A percentile compares a stretch with the other conserved stretches of the same genome.
Conservation (phyloP, 2,329 filamentous ascomycete species). For the Orbilia blumenaviensis region DNA sequence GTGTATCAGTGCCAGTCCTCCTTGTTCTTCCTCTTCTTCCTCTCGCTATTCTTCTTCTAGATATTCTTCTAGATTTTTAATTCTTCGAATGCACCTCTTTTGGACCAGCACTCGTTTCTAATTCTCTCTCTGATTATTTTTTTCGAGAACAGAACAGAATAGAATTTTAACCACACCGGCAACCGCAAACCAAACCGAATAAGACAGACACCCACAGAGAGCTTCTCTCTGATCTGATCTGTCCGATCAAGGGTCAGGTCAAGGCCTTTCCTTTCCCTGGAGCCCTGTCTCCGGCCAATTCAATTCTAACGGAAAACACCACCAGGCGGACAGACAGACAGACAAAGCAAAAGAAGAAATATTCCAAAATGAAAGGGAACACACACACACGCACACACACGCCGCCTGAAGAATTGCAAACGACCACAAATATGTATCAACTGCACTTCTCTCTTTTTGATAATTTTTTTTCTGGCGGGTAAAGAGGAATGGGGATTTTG, state of each 20-base stretch:
- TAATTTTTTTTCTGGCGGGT: not conserved
- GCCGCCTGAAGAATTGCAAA: conserved; percentile 4
- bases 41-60: too few relatives aligned
- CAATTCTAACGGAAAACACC: not conserved
- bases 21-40: too few relatives aligned
- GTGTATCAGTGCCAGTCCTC: too few relatives aligned
- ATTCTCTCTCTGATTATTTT: not conserved
- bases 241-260: conserved; percentile 3
- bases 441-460: not conserved
- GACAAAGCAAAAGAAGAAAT: not conserved
- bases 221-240: too few relatives aligned
- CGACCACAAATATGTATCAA: not conserved
- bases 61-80: too few relatives aligned
- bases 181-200: not conserved
- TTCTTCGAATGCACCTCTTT: conserved; percentile 23
- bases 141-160: not conserved
- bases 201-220: too few relatives aligned
- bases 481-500: not conserved
- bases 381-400: too few relatives aligned
- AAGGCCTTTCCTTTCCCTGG: not conserved
- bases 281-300: conserved; percentile 2
- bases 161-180: not conserved
- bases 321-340: not conserved
- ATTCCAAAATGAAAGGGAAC: not conserved
- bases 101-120: not conserved